A percentile compares a stretch with the other conserved stretches of the same genome.
These are phyloP conservation scores for Glebionis coronaria DNA, from an alignment of 129 eudicot species.

Conservation along the genomic window DNA sequence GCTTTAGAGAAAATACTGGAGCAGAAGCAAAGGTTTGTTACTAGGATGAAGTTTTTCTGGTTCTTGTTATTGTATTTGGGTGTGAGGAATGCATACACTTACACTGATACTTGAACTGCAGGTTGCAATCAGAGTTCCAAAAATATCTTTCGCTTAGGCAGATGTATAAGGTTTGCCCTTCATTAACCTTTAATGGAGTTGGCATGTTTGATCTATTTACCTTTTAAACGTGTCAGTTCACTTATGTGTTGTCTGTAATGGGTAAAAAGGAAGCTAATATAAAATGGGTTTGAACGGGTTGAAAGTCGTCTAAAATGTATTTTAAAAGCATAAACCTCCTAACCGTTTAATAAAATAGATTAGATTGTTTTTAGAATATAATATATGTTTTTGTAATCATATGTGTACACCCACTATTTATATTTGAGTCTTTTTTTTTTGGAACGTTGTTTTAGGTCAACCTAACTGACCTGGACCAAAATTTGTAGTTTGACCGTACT, in stretches of 20 bases:
- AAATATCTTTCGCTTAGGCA: slow-evolving; percentile 79
- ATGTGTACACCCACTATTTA: not conserved
- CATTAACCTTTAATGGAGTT: not conserved
- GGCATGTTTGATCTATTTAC: not conserved
- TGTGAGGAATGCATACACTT: slow-evolving; percentile 5
- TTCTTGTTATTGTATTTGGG: not conserved
- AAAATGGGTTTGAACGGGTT: not conserved
- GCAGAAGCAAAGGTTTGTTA: slow-evolving; percentile 83
- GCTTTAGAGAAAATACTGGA: slow-evolving; percentile 95
- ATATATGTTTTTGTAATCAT: not conserved
- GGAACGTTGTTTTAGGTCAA: not conserved
- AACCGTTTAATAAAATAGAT: too few relatives aligned
- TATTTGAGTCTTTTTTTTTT: too few relatives aligned
- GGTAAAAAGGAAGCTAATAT: not conserved
- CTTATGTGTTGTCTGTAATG: not conserved
- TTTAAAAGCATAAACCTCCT: not conserved
- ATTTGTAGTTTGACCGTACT: not conserved
- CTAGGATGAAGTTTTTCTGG: not conserved
- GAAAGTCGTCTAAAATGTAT: not conserved
- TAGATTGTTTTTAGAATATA: not conserved
- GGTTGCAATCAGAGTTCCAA: slow-evolving; percentile 87
- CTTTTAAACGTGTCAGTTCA: not conserved
- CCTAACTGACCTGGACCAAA: not conserved
- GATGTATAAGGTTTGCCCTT: slow-evolving; percentile 54
- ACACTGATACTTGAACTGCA: slow-evolving; percentile 32